Percentiles rank a stretch among this genome's conserved stretches.
These are phyloP conservation scores for Aspergillus piperis DNA, from an alignment of 2,329 filamentous ascomycete species.

Conservation along the genomic window DNA sequence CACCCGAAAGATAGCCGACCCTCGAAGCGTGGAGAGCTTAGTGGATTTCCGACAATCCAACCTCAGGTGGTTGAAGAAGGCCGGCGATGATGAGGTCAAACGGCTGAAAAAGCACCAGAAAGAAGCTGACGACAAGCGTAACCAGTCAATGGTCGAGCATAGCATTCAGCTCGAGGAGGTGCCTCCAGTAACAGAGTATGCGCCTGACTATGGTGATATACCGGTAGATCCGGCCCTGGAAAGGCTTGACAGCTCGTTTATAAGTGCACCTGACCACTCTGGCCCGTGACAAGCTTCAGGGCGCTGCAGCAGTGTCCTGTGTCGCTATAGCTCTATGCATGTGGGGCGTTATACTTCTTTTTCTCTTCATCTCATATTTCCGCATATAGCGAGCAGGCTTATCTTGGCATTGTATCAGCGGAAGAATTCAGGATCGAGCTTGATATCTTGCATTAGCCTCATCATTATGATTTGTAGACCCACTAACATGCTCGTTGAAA, in stretches of 20 bases:
- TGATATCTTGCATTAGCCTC: background rate
- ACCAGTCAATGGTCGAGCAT: slow-evolving; percentile 49
- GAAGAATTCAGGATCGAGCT: background rate
- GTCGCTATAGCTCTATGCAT: background rate
- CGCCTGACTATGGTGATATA: slow-evolving; percentile 31
- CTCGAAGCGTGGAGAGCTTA: slow-evolving; percentile 83
- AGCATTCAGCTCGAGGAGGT: slow-evolving; percentile 40
- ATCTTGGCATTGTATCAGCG: background rate
- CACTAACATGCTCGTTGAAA: background rate
- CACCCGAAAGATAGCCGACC: slow-evolving; percentile 85
- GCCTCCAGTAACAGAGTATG: slow-evolving; percentile 9
- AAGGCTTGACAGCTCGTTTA: slow-evolving; percentile 20
- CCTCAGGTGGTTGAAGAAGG: slow-evolving; percentile 73
- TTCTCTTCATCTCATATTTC: background rate
- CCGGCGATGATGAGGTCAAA: slow-evolving; percentile 52
- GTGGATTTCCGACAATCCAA: slow-evolving; percentile 93
- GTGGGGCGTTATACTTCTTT: background rate
- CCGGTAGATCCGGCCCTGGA: slow-evolving; percentile 48
- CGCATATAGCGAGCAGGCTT: background rate
- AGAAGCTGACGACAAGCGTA: slow-evolving; percentile 57
- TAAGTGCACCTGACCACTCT: slow-evolving; percentile 13
- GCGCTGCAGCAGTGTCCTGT: too few relatives aligned
- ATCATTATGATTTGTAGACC: background rate
- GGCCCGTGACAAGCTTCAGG: background rate
- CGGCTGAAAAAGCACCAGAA: slow-evolving; percentile 52